These are phyloP conservation scores for Ilyonectria robusta DNA, from an alignment of 2,329 filamentous ascomycete genomes.

Conservation along the genomic window DNA sequence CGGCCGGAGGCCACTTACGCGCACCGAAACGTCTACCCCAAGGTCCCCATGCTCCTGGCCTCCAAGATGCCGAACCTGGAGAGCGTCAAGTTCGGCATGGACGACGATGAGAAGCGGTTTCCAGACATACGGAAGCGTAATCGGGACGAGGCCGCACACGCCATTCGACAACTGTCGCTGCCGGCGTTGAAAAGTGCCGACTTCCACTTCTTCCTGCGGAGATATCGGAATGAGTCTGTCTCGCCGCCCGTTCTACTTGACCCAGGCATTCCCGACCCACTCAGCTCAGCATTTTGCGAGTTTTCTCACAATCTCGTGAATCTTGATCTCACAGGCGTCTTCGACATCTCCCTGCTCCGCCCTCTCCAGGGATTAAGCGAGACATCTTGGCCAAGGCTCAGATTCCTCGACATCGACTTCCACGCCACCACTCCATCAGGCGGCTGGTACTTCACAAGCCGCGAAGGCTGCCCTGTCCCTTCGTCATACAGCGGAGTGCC, in stretches of 20 bases:
- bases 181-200: constrained; percentile 5
- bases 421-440: constrained; percentile 16
- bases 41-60: constrained; percentile 16
- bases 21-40: constrained; percentile 20
- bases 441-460: constrained; percentile 16
- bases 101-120: constrained; percentile 21
- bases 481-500: not conserved
- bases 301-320: constrained; percentile 17
- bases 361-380: constrained; percentile 7
- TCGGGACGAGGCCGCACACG: constrained; percentile 12
- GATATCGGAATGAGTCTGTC: constrained; percentile 1
- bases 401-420: constrained; percentile 9
- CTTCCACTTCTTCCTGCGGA: constrained; percentile 13
- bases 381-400: constrained; percentile 9
- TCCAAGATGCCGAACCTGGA: constrained; percentile 27
- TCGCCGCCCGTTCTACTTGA: not conserved
- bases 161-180: constrained; percentile 3
- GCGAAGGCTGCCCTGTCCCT: not conserved
- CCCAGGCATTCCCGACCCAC: constrained; percentile 1
- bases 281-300: constrained; percentile 15
- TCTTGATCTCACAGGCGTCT: constrained; percentile 18
- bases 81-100: constrained; percentile 3
- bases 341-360: constrained; percentile 7
- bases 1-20: not conserved
- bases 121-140: constrained; percentile 5